Evolutionary conservation across 1,139 yeast genomes (phyloP), one percentile per base, ranked within the genome.

Genomic region (Pichia sp.): DNA sequence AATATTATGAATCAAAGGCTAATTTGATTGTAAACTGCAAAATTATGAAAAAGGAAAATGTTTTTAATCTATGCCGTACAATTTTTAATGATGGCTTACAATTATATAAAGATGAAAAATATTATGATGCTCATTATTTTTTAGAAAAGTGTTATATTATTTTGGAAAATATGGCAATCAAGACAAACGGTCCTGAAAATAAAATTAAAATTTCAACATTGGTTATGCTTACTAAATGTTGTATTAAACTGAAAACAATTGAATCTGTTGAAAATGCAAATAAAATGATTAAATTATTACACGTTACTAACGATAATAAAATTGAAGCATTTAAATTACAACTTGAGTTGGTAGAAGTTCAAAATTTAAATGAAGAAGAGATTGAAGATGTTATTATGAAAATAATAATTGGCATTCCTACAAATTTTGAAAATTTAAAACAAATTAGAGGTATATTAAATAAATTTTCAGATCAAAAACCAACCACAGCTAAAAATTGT

Each of bases 371-470:
- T 3, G n/a, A 6, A 3, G 30, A 28, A 9, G 41, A 51, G 32
- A 61, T 57, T 43, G 56, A 50, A 22, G 46, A 55, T 8, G 20
- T 20, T 4, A 51, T 64, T 3, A 63, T 63, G 61, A 58, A 57
- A 30, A 53, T 63, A 58, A 52, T 64, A 0, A 49, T 61, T 1
- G 51, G 62, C 2, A 48, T 57, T 1, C 37, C 56, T 0, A 25
- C 45, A 9, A 26, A 49, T 6, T 32, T 41, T 3, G 45, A 56
- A 1, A 30, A 56, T 1, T 50, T 57, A 2, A 48, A 58, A 2
- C 41, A 47, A 16, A 30, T 53, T 9, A 30, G 42, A 30, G 12
- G 35, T 12, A 11, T 47, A 4, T 34, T 47, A 4, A 53, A 53
- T 30, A 25, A 52, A 54, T 47, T 58, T 54, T 42, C 63, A 0